A percentile compares a stretch with the other conserved stretches of the same genome.
Evolutionary conservation across 1,284 basidiomycete genomes (phyloP).

Genomic region (Marasmius fiardii): DNA sequence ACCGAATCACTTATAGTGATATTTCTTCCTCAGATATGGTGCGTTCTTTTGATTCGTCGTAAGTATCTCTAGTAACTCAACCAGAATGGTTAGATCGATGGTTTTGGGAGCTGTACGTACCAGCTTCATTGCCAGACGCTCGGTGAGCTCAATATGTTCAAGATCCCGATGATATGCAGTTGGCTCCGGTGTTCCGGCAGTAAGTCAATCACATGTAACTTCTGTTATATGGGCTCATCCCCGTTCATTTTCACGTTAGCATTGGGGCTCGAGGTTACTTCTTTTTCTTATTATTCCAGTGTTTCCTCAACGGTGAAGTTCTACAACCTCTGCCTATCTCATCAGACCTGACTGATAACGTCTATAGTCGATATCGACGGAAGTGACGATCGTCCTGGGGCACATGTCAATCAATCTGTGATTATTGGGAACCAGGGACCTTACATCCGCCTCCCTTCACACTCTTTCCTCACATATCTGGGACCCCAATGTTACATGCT

Average conservation of each 20-base stretch:
- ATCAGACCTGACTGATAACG: constrained; percentile 1
- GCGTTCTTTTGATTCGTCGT: constrained; percentile 12
- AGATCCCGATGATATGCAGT: constrained; percentile 84
- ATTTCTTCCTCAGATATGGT: constrained; percentile 27
- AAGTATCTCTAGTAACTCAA: not conserved
- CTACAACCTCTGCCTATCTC: not conserved
- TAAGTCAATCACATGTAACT: constrained; percentile 29
- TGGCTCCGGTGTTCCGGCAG: constrained; percentile 74
- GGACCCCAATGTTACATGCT: constrained; percentile 73
- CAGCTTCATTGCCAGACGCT: not conserved
- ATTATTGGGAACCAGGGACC: constrained; percentile 77
- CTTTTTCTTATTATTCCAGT: constrained; percentile 90
- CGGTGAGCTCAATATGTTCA: constrained; percentile 11
- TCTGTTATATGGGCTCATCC: not conserved
- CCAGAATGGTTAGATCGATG: constrained; percentile 72
- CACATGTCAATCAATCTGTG: constrained; percentile 67
- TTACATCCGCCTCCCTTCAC: constrained; percentile 76
- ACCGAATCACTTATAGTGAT: not conserved
- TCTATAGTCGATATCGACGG: constrained; percentile 73
- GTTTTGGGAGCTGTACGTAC: constrained; percentile 82
- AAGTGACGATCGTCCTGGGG: constrained; percentile 47
- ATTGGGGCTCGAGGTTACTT: constrained; percentile 85
- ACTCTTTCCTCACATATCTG: constrained; percentile 75
- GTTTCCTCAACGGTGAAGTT: constrained; percentile 74
- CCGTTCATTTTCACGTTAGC: constrained; percentile 30